phyloP scores from a whole-genome alignment of 2,329 filamentous ascomycete genomes.

The Penicillium expansum region DNA sequence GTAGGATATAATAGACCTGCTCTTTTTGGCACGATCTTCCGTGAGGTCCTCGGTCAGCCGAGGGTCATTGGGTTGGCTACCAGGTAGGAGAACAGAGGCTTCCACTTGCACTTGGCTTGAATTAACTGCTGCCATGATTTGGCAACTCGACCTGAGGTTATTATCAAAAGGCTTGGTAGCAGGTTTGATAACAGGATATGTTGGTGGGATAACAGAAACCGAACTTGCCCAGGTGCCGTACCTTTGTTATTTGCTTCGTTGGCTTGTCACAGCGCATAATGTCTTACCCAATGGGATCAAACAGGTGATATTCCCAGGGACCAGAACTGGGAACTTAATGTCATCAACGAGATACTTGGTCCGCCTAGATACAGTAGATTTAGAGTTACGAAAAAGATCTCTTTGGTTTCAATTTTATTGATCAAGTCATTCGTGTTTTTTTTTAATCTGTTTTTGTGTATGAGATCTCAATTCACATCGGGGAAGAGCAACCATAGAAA shows the following conservation, averaged over 20 bases:
- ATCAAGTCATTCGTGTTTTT: background rate
- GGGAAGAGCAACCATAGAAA: background rate
- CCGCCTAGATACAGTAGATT: background rate
- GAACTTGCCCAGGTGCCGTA: background rate
- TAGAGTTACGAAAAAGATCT: too few relatives aligned
- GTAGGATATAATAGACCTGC: background rate
- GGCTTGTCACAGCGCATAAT: background rate
- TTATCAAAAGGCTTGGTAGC: background rate
- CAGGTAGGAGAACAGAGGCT: background rate
- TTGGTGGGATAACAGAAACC: background rate
- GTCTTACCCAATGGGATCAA: background rate
- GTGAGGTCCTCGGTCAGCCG: background rate
- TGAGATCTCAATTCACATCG: background rate
- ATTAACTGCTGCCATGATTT: background rate
- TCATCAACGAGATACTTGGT: background rate
- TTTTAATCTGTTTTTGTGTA: background rate
- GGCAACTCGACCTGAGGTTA: background rate
- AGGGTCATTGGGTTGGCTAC: background rate
- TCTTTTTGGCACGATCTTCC: background rate
- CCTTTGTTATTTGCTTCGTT: background rate
- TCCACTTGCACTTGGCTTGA: background rate
- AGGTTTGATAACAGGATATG: background rate
- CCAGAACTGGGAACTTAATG: too few relatives aligned
- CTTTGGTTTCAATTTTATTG: background rate
- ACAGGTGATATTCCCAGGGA: background rate